Conservation (phyloP, 441 rosid genomes). For the Populus hybrid region DNA sequence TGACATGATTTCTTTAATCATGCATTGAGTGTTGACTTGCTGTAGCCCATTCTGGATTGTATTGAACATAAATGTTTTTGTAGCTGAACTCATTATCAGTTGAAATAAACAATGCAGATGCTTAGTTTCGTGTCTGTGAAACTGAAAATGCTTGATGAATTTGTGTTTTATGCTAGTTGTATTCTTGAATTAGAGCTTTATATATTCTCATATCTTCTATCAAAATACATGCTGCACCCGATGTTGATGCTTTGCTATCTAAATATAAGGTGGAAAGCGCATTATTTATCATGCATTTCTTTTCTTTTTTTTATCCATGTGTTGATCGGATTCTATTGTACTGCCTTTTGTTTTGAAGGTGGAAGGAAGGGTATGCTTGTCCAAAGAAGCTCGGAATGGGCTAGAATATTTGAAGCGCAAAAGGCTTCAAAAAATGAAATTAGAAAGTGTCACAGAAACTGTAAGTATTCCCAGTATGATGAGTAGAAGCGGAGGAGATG, state of each 20-base stretch:
- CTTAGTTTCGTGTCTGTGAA: background rate
- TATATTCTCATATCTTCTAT: background rate
- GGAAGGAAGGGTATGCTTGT: too few relatives aligned
- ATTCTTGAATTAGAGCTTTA: background rate
- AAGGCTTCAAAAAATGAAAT: too few relatives aligned
- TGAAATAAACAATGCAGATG: background rate
- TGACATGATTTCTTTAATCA: background rate
- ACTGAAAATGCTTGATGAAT: background rate
- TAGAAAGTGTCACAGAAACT: too few relatives aligned
- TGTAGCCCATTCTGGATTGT: background rate
- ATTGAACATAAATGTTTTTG: background rate
- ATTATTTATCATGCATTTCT: background rate
- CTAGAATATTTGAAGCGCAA: too few relatives aligned
- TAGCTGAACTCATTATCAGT: background rate
- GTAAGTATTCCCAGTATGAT: too few relatives aligned
- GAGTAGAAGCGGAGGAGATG: too few relatives aligned
- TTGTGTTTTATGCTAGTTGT: background rate
- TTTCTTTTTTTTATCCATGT: too few relatives aligned
- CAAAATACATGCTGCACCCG: background rate
- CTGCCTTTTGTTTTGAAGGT: conserved; percentile 46
- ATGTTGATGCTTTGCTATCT: background rate
- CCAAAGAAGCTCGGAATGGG: too few relatives aligned
- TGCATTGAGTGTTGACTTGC: background rate
- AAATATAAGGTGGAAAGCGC: background rate
- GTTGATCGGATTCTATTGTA: background rate